Conservation (phyloP, 805 yeast species). For the Candida berthetii region DNA sequence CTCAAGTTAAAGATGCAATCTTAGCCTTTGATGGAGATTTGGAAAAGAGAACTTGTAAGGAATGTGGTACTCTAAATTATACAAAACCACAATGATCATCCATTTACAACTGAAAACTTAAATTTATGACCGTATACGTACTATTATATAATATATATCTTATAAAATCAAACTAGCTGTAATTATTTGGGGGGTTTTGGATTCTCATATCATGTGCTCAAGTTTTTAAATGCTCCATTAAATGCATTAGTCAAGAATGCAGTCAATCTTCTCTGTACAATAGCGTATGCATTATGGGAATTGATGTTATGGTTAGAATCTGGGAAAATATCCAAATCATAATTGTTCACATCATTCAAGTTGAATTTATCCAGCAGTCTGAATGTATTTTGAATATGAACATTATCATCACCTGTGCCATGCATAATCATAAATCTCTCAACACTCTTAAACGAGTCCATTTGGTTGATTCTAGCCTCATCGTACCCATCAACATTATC, state of each 20-base stretch:
- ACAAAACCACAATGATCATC: slow-evolving; percentile 52
- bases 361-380: slow-evolving; percentile 57
- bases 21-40: slow-evolving; percentile 57
- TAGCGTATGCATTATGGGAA: slow-evolving; percentile 70
- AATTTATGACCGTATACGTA: not conserved
- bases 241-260: slow-evolving; percentile 66
- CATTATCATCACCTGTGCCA: slow-evolving; percentile 84
- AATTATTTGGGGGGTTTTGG: too few relatives aligned
- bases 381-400: slow-evolving; percentile 67
- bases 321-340: slow-evolving; percentile 85
- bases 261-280: slow-evolving; percentile 66
- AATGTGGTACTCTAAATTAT: slow-evolving; percentile 69
- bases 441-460: slow-evolving; percentile 37
- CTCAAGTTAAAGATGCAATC: slow-evolving; percentile 85
- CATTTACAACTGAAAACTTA: too few relatives aligned
- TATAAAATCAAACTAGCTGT: not conserved
- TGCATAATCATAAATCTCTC: slow-evolving; percentile 64
- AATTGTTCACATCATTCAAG: slow-evolving; percentile 50
- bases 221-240: slow-evolving; percentile 25
- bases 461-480: slow-evolving; percentile 36
- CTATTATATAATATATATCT: not conserved
- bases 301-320: slow-evolving; percentile 86
- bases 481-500: slow-evolving; percentile 44
- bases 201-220: not conserved
- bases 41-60: slow-evolving; percentile 61